A percentile compares a stretch with the other conserved stretches of the same genome.
Evolutionary conservation across 306 rosid species (phyloP).

Genomic region (Purshia tridentata): DNA sequence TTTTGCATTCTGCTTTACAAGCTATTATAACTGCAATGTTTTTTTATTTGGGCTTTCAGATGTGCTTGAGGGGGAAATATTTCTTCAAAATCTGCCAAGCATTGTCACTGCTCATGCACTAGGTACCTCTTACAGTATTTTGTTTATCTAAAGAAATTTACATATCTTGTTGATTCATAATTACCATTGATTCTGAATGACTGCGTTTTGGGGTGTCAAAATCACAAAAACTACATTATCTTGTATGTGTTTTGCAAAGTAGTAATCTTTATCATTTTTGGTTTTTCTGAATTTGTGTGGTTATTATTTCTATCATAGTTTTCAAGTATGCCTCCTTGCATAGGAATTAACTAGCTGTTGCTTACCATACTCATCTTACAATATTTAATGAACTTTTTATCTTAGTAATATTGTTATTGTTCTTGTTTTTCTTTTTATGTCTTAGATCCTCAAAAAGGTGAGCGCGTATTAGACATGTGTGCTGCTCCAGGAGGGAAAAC

Average conservation of each 20-base stretch:
- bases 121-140: constrained; percentile 45
- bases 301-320: not conserved
- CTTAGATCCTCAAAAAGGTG: constrained; percentile 89
- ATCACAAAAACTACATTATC: not conserved
- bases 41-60: constrained; percentile 44
- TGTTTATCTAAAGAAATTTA: not conserved
- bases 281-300: not conserved
- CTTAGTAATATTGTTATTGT: not conserved
- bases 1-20: constrained; percentile 10
- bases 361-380: not conserved
- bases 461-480: constrained; percentile 90
- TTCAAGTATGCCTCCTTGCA: not conserved
- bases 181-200: not conserved
- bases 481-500: constrained; percentile 99
- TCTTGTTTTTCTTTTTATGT: constrained; percentile 16
- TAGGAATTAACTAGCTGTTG: constrained; percentile 1
- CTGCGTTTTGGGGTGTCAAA: not conserved
- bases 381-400: not conserved
- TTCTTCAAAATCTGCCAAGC: constrained; percentile 96
- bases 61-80: constrained; percentile 91
- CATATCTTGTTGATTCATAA: constrained; percentile 4
- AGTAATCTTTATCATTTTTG: not conserved
- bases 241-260: not conserved
- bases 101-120: constrained; percentile 86
- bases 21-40: constrained; percentile 12